A percentile compares a stretch with the other conserved stretches of the same genome.
These are phyloP conservation scores for Carallia brachiata DNA, from an alignment of 345 rosid species.

Conservation along the genomic window DNA sequence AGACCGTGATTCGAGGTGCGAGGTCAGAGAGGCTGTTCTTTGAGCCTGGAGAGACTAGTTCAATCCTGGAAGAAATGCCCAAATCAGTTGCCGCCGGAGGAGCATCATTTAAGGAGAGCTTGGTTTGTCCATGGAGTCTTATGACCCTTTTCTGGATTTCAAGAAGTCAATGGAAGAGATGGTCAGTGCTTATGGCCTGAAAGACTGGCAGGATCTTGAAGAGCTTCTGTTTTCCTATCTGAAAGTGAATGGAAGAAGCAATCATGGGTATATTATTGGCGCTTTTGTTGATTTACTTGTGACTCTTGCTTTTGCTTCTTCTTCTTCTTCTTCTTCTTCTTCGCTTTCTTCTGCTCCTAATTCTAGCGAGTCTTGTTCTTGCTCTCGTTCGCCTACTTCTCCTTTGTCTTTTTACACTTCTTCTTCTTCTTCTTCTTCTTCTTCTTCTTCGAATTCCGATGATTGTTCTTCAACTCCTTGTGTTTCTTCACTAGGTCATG, in stretches of 20 bases:
- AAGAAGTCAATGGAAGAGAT: conserved; percentile 40
- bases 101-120: conserved; percentile 18
- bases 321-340: conserved; percentile 31
- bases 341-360: conserved; percentile 29
- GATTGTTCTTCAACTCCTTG: conserved; percentile 44
- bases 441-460: conserved; percentile 16
- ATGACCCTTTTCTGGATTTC: conserved; percentile 30
- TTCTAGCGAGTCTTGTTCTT: background rate
- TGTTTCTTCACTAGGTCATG: conserved; percentile 22
- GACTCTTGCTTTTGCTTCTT: conserved; percentile 3
- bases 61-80: conserved; percentile 23
- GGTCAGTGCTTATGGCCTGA: conserved; percentile 30
- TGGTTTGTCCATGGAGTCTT: conserved; percentile 28
- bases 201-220: conserved; percentile 33
- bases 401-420: conserved; percentile 46
- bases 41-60: conserved; percentile 27
- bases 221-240: conserved; percentile 31
- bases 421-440: conserved; percentile 12
- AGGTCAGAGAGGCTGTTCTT: conserved; percentile 39
- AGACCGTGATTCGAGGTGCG: conserved; percentile 21
- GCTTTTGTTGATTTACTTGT: conserved; percentile 32
- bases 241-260: conserved; percentile 29
- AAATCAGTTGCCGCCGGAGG: background rate
- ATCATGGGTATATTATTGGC: conserved; percentile 34
- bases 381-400: conserved; percentile 19